These are phyloP conservation scores for Penicillium hesseltinei DNA, from an alignment of 2,329 filamentous ascomycete species.

Conservation along the genomic window DNA sequence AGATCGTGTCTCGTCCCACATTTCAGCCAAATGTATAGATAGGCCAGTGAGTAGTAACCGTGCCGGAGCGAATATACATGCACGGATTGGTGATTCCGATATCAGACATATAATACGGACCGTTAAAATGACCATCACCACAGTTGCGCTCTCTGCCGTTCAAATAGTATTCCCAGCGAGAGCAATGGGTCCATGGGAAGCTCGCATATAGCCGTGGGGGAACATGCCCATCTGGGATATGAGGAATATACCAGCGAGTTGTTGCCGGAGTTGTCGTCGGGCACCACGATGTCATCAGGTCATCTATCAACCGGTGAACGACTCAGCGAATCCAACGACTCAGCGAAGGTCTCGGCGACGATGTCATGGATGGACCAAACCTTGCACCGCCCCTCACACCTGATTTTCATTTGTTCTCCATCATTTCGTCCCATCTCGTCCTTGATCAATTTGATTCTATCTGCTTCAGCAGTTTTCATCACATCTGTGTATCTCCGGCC, in stretches of 20 bases:
- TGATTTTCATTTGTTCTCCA: no score
- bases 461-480: background rate
- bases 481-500: background rate
- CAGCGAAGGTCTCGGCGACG: no score
- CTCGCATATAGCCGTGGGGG: background rate
- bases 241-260: no score
- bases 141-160: background rate
- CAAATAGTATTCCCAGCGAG: no score
- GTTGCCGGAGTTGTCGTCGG: no score
- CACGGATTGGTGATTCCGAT: background rate
- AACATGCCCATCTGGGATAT: background rate
- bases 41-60: background rate
- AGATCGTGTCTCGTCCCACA: background rate
- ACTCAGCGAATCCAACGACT: no score
- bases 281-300: no score
- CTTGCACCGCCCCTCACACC: no score
- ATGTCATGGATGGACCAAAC: background rate
- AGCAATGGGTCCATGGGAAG: background rate
- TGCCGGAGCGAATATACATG: background rate
- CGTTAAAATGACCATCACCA: no score
- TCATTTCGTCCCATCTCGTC: no score
- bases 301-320: no score
- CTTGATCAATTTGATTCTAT: no score
- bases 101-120: background rate
- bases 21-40: background rate